phyloP scores from a whole-genome alignment of 2,329 filamentous ascomycete species.

The Diaporthe sp. region DNA sequence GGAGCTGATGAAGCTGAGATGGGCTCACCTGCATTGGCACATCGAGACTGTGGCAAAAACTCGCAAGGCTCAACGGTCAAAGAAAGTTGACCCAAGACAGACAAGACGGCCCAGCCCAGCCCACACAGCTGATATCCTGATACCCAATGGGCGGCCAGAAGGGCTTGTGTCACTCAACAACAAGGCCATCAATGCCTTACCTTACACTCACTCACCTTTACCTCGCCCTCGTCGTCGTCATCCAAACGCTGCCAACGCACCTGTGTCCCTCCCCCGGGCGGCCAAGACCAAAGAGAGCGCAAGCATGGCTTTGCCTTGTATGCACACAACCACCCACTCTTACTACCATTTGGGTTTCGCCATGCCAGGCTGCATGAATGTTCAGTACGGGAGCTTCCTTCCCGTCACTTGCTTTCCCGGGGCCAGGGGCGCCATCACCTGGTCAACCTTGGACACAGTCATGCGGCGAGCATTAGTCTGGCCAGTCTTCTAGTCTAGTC shows the following conservation, averaged over 20 bases:
- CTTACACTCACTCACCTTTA: not conserved
- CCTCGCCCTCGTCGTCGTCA: constrained; percentile 16
- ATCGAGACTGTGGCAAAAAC: not conserved
- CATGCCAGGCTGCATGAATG: constrained; percentile 14
- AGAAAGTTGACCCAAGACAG: constrained; percentile 11
- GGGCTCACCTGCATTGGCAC: not conserved
- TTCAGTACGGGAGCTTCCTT: constrained; percentile 31
- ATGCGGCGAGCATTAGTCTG: constrained; percentile 24
- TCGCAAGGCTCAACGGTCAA: constrained; percentile 19
- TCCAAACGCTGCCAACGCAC: constrained; percentile 26
- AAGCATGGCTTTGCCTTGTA: not conserved
- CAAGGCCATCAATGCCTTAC: constrained; percentile 8
- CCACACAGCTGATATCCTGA: not conserved
- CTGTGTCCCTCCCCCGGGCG: constrained; percentile 20
- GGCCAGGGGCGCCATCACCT: constrained; percentile 14
- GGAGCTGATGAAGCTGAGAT: not conserved
- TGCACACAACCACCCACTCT: not conserved
- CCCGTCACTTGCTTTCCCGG: constrained; percentile 22
- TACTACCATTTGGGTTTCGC: constrained; percentile 3
- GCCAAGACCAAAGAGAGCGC: not conserved
- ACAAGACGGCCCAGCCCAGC: constrained; percentile 17
- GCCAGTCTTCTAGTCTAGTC: constrained; percentile 1
- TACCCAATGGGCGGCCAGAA: not conserved
- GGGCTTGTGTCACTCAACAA: not conserved
- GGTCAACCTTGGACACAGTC: constrained; percentile 20